Percentiles rank a stretch among this genome's conserved stretches.
These are phyloP conservation scores for Citeromyces hawaiiensis DNA, from an alignment of 1,139 yeast genomes.

Conservation along the genomic window DNA sequence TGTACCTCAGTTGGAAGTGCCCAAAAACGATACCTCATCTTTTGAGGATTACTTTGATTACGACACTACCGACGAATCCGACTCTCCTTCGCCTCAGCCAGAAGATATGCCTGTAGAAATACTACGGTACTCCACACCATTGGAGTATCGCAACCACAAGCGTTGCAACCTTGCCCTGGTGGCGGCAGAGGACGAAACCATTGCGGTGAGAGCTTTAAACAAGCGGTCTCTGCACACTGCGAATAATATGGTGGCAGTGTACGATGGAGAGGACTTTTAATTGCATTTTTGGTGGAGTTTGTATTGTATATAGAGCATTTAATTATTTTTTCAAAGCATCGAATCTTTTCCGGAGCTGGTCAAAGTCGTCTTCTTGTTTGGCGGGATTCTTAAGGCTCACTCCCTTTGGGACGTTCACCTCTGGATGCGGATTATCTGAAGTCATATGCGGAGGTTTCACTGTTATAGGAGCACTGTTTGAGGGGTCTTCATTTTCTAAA, in stretches of 20 bases:
- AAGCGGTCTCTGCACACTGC: slow-evolving; percentile 15
- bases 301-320: slow-evolving; percentile 1
- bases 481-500: no score
- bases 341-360: slow-evolving; percentile 38
- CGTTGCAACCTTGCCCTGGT: slow-evolving; percentile 14
- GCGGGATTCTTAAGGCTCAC: slow-evolving; percentile 14
- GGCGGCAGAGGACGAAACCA: slow-evolving; percentile 5
- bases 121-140: slow-evolving; percentile 3
- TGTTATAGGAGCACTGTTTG: slow-evolving; percentile 10
- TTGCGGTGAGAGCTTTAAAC: slow-evolving; percentile 9
- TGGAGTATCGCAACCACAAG: slow-evolving; percentile 15
- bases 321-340: slow-evolving; percentile 27
- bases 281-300: slow-evolving; percentile 2
- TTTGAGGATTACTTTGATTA: not conserved
- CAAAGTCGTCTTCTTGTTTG: slow-evolving; percentile 27
- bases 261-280: slow-evolving; percentile 6
- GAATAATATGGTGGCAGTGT: slow-evolving; percentile 14
- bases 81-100: not conserved
- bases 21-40: not conserved
- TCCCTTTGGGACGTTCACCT: slow-evolving; percentile 26
- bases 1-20: not conserved
- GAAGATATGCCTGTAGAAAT: slow-evolving; percentile 1
- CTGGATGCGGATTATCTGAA: slow-evolving; percentile 28
- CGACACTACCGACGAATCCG: slow-evolving; percentile 1
- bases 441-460: slow-evolving; percentile 18